These are phyloP conservation scores for Penicillium paneum DNA, from an alignment of 2,329 filamentous ascomycete genomes.

Conservation along the genomic window DNA sequence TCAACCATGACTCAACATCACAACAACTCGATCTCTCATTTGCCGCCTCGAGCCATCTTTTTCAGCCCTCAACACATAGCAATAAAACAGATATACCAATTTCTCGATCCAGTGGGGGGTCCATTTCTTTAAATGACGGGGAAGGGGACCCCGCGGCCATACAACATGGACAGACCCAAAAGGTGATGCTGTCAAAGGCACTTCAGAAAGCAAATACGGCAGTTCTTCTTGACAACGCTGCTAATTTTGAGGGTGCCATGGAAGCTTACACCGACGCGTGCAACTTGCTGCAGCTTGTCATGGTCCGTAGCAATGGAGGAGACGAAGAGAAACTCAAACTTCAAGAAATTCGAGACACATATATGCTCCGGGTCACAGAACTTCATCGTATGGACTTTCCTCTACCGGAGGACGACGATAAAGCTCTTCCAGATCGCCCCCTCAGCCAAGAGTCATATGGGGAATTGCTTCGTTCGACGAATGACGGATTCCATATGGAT, in stretches of 20 bases:
- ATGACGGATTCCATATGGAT: conserved; percentile 27
- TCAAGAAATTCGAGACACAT: conserved; percentile 87
- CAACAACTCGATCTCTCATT: conserved; percentile 27
- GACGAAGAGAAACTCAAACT: conserved; percentile 81
- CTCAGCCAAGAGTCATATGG: conserved; percentile 57
- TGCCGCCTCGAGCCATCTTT: conserved; percentile 18
- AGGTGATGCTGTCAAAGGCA: conserved; percentile 94
- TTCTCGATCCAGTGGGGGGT: conserved; percentile 27
- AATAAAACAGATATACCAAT: conserved; percentile 9
- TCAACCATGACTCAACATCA: conserved; percentile 11
- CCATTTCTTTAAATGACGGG: conserved; percentile 23
- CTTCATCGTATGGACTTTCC: conserved; percentile 65
- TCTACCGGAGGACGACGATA: conserved; percentile 56
- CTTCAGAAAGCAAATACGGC: conserved; percentile 94
- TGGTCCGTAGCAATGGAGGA: conserved; percentile 75
- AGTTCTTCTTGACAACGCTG: conserved; percentile 91
- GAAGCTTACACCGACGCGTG: conserved; percentile 91
- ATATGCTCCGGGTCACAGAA: conserved; percentile 85
- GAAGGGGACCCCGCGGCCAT: conserved; percentile 32
- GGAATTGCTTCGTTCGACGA: conserved; percentile 39
- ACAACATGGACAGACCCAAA: conserved; percentile 65
- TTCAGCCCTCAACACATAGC: conserved; percentile 13
- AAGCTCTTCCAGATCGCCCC: conserved; percentile 71
- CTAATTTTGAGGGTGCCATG: conserved; percentile 88
- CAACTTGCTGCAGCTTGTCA: conserved; percentile 78